phyloP scores from a whole-genome alignment of 2,329 filamentous ascomycete genomes.

The Eurotiales sp. region DNA sequence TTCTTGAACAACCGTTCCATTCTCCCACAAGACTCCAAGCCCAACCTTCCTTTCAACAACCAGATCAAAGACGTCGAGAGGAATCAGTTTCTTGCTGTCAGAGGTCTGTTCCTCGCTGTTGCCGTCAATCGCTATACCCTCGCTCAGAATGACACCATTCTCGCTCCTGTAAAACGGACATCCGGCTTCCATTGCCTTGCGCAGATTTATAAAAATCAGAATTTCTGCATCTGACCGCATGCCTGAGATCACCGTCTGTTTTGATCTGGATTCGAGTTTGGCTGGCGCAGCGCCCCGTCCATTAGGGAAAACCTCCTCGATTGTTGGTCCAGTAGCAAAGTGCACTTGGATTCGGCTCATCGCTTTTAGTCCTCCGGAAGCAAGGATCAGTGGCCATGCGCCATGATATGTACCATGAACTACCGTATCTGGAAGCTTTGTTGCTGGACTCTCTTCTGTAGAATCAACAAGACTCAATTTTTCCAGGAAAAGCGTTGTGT shows the following conservation, averaged over 20 bases:
- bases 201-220: slow-evolving; percentile 72
- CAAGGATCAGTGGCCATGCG: slow-evolving; percentile 71
- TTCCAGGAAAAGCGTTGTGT: slow-evolving; percentile 66
- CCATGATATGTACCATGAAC: slow-evolving; percentile 87
- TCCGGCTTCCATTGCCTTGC: slow-evolving; percentile 57
- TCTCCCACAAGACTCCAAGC: slow-evolving; percentile 63
- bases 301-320: slow-evolving; percentile 30
- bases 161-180: slow-evolving; percentile 75
- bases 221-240: slow-evolving; percentile 77
- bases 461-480: slow-evolving; percentile 54
- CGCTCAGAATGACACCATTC: slow-evolving; percentile 68
- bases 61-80: slow-evolving; percentile 64
- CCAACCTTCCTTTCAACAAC: slow-evolving; percentile 74
- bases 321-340: slow-evolving; percentile 71
- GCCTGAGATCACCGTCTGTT: slow-evolving; percentile 63
- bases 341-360: slow-evolving; percentile 91
- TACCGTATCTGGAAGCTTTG: slow-evolving; percentile 58
- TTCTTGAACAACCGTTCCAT: slow-evolving; percentile 52
- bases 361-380: slow-evolving; percentile 69
- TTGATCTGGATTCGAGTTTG: slow-evolving; percentile 21
- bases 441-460: slow-evolving; percentile 5
- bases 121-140: slow-evolving; percentile 38
- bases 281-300: slow-evolving; percentile 16
- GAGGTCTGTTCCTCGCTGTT: no score
- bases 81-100: slow-evolving; percentile 57